Conservation (phyloP, 257 asterid species). For the Agastache rugosa region DNA sequence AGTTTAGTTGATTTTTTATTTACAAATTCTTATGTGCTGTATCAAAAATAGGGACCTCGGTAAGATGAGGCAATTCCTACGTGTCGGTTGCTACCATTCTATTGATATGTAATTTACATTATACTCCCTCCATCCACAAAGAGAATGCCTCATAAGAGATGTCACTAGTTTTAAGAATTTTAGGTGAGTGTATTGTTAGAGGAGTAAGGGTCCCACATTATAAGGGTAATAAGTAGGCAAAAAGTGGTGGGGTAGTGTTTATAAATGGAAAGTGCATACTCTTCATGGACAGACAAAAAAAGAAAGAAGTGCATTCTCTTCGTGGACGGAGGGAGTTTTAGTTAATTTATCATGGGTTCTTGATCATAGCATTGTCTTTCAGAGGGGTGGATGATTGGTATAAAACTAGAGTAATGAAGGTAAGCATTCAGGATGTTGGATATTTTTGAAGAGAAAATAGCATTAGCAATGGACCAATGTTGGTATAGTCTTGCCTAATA, state of each 20-base stretch:
- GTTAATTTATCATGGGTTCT: neutral
- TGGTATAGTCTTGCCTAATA: constrained; percentile 3
- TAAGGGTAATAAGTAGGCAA: too few relatives aligned
- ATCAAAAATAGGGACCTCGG: constrained; percentile 15
- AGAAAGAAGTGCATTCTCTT: too few relatives aligned
- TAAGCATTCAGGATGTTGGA: neutral
- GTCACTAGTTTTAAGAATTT: too few relatives aligned
- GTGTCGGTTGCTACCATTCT: neutral
- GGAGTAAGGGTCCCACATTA: too few relatives aligned
- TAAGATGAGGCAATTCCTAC: neutral
- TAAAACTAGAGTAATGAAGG: neutral
- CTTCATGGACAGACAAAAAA: too few relatives aligned
- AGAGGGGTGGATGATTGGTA: neutral
- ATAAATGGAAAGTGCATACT: too few relatives aligned
- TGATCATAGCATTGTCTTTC: constrained; percentile 12
- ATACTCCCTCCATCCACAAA: too few relatives aligned
- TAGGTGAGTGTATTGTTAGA: too few relatives aligned
- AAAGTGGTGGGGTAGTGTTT: too few relatives aligned
- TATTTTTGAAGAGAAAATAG: neutral
- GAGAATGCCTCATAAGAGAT: too few relatives aligned
- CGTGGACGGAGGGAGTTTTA: too few relatives aligned
- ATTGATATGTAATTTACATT: neutral
- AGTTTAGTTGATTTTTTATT: constrained; percentile 6
- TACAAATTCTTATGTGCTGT: neutral
- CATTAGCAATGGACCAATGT: neutral